These are phyloP conservation scores for Scedosporium minutisporum DNA, from an alignment of 2,329 filamentous ascomycete species.

Conservation along the genomic window DNA sequence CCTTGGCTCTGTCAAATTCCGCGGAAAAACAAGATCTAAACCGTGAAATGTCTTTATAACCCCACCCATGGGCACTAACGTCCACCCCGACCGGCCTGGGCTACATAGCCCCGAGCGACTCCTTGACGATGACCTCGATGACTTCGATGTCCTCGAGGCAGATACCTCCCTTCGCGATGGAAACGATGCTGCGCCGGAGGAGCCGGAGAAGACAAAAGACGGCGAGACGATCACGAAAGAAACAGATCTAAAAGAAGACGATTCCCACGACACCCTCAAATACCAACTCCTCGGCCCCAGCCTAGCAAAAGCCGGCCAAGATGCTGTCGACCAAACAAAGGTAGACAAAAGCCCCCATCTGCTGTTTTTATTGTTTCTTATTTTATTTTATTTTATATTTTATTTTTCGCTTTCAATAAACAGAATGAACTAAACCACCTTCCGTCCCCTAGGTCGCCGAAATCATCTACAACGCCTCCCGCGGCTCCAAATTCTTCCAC, in stretches of 20 bases:
- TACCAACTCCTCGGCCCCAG: constrained; percentile 86
- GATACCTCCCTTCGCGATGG: neutral
- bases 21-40: neutral
- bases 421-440: neutral
- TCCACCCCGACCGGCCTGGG: neutral
- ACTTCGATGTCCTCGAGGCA: neutral
- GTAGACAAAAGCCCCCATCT: constrained; percentile 25
- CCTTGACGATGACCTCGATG: neutral
- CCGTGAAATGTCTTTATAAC: neutral
- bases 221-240: neutral
- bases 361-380: too few species aligned
- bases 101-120: neutral
- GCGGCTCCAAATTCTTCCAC: constrained; percentile 92
- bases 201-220: neutral
- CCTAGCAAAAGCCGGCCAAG: constrained; percentile 86
- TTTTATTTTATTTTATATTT: neutral
- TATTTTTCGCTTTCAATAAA: neutral
- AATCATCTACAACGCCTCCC: constrained; percentile 93
- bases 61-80: neutral
- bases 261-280: constrained; percentile 58
- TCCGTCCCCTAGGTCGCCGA: constrained; percentile 60
- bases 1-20: too few species aligned
- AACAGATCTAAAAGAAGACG: neutral
- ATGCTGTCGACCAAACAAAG: constrained; percentile 85
- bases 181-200: neutral